Evolutionary conservation across 192 early-diverging fungal species (phyloP).

Genomic region (Umbelopsis sp.): DNA sequence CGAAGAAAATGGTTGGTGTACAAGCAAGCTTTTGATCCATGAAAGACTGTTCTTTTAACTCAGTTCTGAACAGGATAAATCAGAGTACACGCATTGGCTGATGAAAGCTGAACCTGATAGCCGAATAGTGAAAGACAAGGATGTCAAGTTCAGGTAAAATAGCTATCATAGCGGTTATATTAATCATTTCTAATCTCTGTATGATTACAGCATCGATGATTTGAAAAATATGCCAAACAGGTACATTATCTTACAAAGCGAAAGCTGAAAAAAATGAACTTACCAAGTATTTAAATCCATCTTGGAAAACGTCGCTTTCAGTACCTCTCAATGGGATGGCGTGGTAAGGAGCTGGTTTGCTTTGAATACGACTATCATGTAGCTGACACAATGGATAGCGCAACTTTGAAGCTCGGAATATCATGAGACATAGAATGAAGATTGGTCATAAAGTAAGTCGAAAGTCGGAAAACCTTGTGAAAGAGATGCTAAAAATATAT

Average conservation of each 20-base stretch:
- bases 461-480: background rate
- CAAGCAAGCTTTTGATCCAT: no score
- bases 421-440: constrained; percentile 78
- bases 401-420: constrained; percentile 83
- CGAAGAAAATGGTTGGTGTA: no score
- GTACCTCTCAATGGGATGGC: constrained; percentile 76
- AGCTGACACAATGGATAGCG: constrained; percentile 35
- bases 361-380: no score
- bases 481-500: background rate
- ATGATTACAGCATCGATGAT: constrained; percentile 64
- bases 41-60: background rate
- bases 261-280: constrained; percentile 28
- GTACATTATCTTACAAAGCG: background rate
- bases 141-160: constrained; percentile 61
- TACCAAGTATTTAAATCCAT: background rate
- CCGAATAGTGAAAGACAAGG: constrained; percentile 62
- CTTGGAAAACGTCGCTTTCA: background rate
- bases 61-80: background rate
- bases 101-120: constrained; percentile 85
- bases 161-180: background rate
- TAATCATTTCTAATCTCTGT: background rate
- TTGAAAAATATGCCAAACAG: constrained; percentile 47
- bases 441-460: constrained; percentile 57
- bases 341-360: constrained; percentile 46
- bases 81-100: constrained; percentile 56